Evolutionary conservation across 768 basidiomycete genomes (phyloP).

Genomic region (Boletus rubescentipes): DNA sequence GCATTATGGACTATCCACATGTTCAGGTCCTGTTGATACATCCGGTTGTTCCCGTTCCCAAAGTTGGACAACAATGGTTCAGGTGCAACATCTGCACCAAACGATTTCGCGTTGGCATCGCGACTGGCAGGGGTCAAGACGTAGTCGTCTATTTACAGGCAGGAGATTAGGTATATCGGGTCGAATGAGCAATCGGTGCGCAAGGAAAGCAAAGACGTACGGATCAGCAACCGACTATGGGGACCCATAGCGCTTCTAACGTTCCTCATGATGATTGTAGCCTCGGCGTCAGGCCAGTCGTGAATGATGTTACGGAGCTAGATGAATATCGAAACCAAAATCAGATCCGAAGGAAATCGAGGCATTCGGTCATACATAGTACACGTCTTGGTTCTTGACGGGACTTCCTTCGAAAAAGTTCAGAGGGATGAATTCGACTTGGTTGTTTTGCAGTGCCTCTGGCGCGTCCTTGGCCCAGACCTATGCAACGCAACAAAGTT

Average conservation of each 20-base stretch:
- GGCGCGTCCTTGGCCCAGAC: slow-evolving; percentile 19
- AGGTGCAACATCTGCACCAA: slow-evolving; percentile 34
- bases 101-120: slow-evolving; percentile 1
- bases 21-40: slow-evolving; percentile 45
- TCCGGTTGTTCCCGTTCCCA: slow-evolving; percentile 39
- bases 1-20: slow-evolving; percentile 45
- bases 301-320: slow-evolving; percentile 33
- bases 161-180: background rate
- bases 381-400: slow-evolving; percentile 20
- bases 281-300: slow-evolving; percentile 38
- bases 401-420: slow-evolving; percentile 22
- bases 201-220: slow-evolving; percentile 19
- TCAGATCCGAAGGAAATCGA: background rate
- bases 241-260: slow-evolving; percentile 30
- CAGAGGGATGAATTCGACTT: slow-evolving; percentile 16
- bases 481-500: slow-evolving; percentile 1
- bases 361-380: slow-evolving; percentile 18
- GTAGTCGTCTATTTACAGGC: slow-evolving; percentile 19
- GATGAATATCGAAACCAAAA: background rate
- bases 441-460: slow-evolving; percentile 16
- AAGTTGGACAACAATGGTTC: slow-evolving; percentile 50
- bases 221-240: slow-evolving; percentile 33
- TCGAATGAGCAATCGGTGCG: too few relatives aligned
- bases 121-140: slow-evolving; percentile 15
- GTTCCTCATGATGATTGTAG: slow-evolving; percentile 30